These are phyloP conservation scores for Fusarium sp. DNA, from an alignment of 2,329 filamentous ascomycete species.

Conservation along the genomic window DNA sequence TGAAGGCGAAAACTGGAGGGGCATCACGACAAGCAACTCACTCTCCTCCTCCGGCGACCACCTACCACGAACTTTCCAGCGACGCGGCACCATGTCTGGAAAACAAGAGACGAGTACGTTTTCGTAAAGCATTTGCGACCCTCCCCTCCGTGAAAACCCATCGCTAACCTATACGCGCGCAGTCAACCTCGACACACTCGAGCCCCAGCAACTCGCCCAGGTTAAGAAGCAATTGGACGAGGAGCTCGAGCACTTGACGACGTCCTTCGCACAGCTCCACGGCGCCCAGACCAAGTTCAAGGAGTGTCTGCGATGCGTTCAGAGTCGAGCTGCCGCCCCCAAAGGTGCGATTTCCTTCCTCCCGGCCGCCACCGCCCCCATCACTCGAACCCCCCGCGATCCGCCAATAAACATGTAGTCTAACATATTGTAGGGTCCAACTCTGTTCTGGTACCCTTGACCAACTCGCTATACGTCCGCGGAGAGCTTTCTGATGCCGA, in stretches of 20 bases:
- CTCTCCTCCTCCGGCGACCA: constrained; percentile 15
- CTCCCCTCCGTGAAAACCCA: not conserved
- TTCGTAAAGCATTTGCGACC: not conserved
- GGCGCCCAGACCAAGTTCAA: constrained; percentile 91
- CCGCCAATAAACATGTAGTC: not conserved
- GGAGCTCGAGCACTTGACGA: constrained; percentile 93
- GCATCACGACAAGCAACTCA: constrained; percentile 26
- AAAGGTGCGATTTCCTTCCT: constrained; percentile 43
- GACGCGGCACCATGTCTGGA: constrained; percentile 47
- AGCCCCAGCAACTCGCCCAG: constrained; percentile 85
- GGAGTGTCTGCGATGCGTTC: constrained; percentile 86
- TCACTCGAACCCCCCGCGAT: not conserved
- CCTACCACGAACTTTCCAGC: constrained; percentile 14
- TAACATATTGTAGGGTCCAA: constrained; percentile 52
- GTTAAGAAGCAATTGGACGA: constrained; percentile 97
- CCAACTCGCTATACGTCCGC: constrained; percentile 93
- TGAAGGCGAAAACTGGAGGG: constrained; percentile 45
- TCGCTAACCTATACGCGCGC: constrained; percentile 9
- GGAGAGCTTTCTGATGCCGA: constrained; percentile 81
- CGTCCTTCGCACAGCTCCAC: constrained; percentile 89
- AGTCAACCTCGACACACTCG: constrained; percentile 80
- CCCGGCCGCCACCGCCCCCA: not conserved
- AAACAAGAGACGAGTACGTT: constrained; percentile 51
- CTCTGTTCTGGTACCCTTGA: constrained; percentile 89
- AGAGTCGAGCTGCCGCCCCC: constrained; percentile 52